Evolutionary conservation across 2,329 filamentous ascomycete species (phyloP), one percentile per base, ranked within the genome.

Genomic region (Botrytis fragariae): DNA sequence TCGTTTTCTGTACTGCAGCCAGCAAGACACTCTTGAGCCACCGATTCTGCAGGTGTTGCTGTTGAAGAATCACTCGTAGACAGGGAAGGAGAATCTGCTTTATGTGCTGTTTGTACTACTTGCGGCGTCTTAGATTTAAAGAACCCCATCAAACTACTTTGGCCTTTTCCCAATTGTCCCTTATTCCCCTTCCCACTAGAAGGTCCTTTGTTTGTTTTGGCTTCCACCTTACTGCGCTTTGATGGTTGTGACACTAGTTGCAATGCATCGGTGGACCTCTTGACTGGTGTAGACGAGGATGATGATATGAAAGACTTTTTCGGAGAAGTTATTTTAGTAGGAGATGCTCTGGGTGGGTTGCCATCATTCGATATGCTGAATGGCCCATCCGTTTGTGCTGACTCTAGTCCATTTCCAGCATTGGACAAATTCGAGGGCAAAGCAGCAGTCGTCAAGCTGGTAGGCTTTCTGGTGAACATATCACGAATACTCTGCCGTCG

Each of bases 401-500:
- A 44, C 12, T 37, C 68, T 59, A 45, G 8, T 25, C 39, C 20
- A 29, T 70, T 70, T 62, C 44, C 20, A 22, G 39, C 4, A 18
- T 63, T 44, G 9, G 29, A 45, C 6, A 6, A 16, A 45, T 25
- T 70, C n/a, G 59, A 64, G 35, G 60, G n/a, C 16, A 62, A 57
- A 25, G 48, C 63, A 16, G 61, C n/a, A 32, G 45, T 6, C 42
- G 14, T 48, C 18, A 45, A 44, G 44, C 14, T 64, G 25, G 48
- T 57, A 42, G 48, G 80, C 77, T 87, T 91, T 77, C 87, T 90
- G 74, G 85, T 86, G 80, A 98, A 98, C 96, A 99, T 98, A 79
- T 97, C 94, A 78, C 92, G 93, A 79, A 99, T 98, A 80, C 86
- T 97, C 77, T 89, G 89, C 32, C 96, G 89, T 74, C 91, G 91